Conservation (phyloP, 768 basidiomycete genomes). For the Mycena galericulata region DNA sequence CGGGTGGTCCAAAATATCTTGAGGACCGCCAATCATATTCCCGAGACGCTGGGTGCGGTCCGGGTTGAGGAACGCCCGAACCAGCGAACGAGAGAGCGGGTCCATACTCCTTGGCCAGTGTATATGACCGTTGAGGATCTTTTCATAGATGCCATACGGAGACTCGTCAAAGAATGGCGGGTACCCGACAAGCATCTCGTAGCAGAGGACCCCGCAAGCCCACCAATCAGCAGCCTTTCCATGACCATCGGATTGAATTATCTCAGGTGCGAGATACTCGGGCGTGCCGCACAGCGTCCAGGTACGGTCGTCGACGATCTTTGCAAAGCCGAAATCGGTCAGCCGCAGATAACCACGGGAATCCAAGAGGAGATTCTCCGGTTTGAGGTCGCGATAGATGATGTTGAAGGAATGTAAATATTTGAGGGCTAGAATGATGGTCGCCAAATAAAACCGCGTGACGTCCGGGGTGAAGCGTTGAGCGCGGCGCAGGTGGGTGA, state of each 20-base stretch:
- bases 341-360: conserved; percentile 93
- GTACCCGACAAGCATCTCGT: conserved; percentile 99
- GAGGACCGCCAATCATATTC: conserved; percentile 91
- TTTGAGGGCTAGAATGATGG: conserved; percentile 94
- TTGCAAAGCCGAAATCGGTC: conserved; percentile 98
- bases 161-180: conserved; percentile 99
- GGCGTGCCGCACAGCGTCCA: conserved; percentile 98
- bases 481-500: conserved; percentile 94
- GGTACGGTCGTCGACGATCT: conserved; percentile 96
- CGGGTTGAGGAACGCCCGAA: conserved; percentile 89
- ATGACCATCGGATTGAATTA: conserved; percentile 97
- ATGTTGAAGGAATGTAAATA: conserved; percentile 97
- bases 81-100: conserved; percentile 87
- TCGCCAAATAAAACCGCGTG: conserved; percentile 97
- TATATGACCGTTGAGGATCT: conserved; percentile 89
- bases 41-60: conserved; percentile 93
- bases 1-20: conserved; percentile 90
- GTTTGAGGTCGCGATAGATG: conserved; percentile 98
- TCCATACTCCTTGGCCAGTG: conserved; percentile 95
- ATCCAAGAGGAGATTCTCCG: conserved; percentile 97
- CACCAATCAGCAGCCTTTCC: conserved; percentile 99
- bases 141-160: conserved; percentile 98
- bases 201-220: conserved; percentile 97
- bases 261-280: conserved; percentile 98
- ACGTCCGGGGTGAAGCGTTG: conserved; percentile 97